These are phyloP conservation scores for Trichomonas gallinae DNA, from an alignment of 208 protist species.

Conservation along the genomic window DNA sequence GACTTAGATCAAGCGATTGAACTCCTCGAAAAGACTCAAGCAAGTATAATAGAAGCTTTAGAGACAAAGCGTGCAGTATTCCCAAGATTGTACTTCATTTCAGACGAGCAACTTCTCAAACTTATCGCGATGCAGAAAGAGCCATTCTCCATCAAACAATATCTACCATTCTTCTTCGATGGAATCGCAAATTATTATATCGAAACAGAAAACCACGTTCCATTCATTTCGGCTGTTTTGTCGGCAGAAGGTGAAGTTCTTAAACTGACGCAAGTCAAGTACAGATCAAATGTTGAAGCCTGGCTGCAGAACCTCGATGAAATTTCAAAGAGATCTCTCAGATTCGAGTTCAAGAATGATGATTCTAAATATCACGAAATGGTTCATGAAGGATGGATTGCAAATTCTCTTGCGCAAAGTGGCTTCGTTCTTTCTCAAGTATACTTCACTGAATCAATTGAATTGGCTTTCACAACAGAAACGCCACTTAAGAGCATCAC, in stretches of 20 bases:
- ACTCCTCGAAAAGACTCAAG: constrained; percentile 80
- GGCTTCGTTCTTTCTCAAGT: constrained; percentile 72
- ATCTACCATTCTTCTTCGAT: constrained; percentile 49
- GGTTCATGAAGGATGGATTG: constrained; percentile 64
- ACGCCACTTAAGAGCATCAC: constrained; percentile 86
- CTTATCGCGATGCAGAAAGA: constrained; percentile 67
- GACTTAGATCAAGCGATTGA: constrained; percentile 39
- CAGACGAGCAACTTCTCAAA: constrained; percentile 75
- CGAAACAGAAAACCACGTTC: constrained; percentile 22
- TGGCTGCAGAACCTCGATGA: constrained; percentile 82
- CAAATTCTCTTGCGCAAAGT: constrained; percentile 69
- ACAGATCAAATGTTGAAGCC: constrained; percentile 71
- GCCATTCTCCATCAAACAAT: constrained; percentile 40
- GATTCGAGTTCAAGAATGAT: not conserved
- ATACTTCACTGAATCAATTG: constrained; percentile 67
- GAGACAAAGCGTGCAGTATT: constrained; percentile 47
- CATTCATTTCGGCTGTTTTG: constrained; percentile 53
- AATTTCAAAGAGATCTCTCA: not conserved
- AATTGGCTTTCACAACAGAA: constrained; percentile 61
- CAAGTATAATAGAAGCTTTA: constrained; percentile 77
- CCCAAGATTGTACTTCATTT: constrained; percentile 56
- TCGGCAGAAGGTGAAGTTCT: constrained; percentile 80
- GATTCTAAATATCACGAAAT: constrained; percentile 35
- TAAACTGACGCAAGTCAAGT: constrained; percentile 68
- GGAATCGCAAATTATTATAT: constrained; percentile 24